Base-by-base conservation (phyloP, 2,329 filamentous ascomycete genomes). In the Cladosporium sp. region DNA sequence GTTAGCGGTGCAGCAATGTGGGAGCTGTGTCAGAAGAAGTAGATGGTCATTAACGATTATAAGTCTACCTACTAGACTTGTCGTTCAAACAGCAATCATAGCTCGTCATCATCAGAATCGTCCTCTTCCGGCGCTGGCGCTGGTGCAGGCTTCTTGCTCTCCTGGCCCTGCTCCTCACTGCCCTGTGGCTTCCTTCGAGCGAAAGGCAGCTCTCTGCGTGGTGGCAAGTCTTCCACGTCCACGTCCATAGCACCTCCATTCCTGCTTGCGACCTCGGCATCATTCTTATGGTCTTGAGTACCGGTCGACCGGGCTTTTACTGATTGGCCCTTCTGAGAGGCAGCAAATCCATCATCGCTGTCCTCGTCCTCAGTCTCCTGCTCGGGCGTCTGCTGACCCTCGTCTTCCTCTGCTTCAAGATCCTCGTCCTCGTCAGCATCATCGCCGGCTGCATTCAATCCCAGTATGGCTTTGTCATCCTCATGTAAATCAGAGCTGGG, bases 401-500 rank as follows among this genome's bases (percentile, higher is more conserved):
- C 70, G 32, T 78, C 75, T 18, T 79, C 76, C 28, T 79, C 76
- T 5, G 78, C 77, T 10, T 74, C 76, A 14, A 77, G 78, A 0
- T 80, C 78, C 2, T 77, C 76, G 30, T 83, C 84, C 66, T 81
- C 83, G 2, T 76, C 79, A 1, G 80, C 82, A 7, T 76, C 77
- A 10, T 76, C 74, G 1, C 77, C 74, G 15, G n/a, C 34, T 36
- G 24, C 38, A 44, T 59, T 14, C 30, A 34, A 28, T 24, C 21
- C 32, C 21, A 41, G 24, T 7, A 14, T 21, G 0, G 80, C 82
- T 10, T 76, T 77, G 8, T 76, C 74, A 1, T 77, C 74, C 47
- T 28, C 18, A 3, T 57, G 51, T 28, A 64, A 3, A 4, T 79
- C 80, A 57, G 75, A 75, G 57, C 82, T 83, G 4, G 83, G 84